phyloP scores from a whole-genome alignment of 805 yeast genomes.

The Kregervanrija fluxuum region DNA sequence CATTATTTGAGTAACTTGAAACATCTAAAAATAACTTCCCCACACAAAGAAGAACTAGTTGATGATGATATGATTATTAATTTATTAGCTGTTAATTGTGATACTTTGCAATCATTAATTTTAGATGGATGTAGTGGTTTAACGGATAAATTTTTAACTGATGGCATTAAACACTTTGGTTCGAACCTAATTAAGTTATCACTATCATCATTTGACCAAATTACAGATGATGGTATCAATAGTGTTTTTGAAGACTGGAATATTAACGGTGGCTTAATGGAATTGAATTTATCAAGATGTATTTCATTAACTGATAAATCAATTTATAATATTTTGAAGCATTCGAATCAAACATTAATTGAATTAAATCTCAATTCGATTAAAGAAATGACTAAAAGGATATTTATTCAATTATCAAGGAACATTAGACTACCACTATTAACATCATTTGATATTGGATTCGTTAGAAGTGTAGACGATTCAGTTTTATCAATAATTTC shows the following conservation, averaged over 20 bases:
- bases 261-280: constrained; percentile 50
- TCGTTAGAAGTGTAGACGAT: constrained; percentile 72
- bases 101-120: constrained; percentile 45
- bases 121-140: constrained; percentile 70
- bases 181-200: constrained; percentile 51
- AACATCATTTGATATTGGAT: constrained; percentile 68
- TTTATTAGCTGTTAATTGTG: constrained; percentile 55
- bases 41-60: constrained; percentile 56
- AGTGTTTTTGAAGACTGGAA: constrained; percentile 52
- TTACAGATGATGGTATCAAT: constrained; percentile 63
- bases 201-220: constrained; percentile 48
- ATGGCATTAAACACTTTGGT: constrained; percentile 56
- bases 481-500: constrained; percentile 51
- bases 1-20: constrained; percentile 49
- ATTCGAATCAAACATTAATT: constrained; percentile 58
- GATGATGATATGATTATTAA: constrained; percentile 62
- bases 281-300: constrained; percentile 60
- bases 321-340: constrained; percentile 50
- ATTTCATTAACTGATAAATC: constrained; percentile 56
- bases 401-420: constrained; percentile 42
- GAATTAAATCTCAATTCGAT: constrained; percentile 71
- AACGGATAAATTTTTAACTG: constrained; percentile 53
- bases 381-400: constrained; percentile 42
- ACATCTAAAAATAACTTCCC: constrained; percentile 61
- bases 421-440: constrained; percentile 46